Percentiles rank a stretch among this genome's conserved stretches.
These are phyloP conservation scores for Orbilia ellipsospora DNA, from an alignment of 2,329 filamentous ascomycete species.

Conservation along the genomic window DNA sequence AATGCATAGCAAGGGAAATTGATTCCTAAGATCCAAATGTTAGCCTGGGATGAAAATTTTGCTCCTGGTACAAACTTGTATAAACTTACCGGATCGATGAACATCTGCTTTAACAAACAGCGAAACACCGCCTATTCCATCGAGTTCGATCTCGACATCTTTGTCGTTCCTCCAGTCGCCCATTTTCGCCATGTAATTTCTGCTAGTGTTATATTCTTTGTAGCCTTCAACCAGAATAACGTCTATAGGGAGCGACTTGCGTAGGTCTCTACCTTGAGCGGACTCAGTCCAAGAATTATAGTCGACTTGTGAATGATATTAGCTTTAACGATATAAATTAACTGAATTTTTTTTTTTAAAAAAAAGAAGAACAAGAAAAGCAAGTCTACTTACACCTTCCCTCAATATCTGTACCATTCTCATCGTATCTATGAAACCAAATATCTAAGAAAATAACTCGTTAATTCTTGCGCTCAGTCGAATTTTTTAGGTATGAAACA, in stretches of 20 bases:
- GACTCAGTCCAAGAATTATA: conserved; percentile 99
- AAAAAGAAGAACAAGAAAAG: too few species aligned
- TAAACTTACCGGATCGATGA: conserved; percentile 81
- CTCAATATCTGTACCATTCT: conserved; percentile 84
- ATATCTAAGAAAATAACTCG: conserved; percentile 72
- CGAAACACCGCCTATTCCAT: conserved; percentile 96
- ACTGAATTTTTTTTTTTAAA: conserved; percentile 10
- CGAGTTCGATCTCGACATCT: conserved; percentile 89
- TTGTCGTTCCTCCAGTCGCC: conserved; percentile 93
- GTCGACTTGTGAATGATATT: conserved; percentile 73
- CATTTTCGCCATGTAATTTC: conserved; percentile 88
- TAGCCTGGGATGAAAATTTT: neutral
- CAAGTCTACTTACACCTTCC: conserved; percentile 78
- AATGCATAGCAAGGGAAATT: conserved; percentile 98
- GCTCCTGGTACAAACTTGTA: conserved; percentile 32
- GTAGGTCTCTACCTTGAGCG: conserved; percentile 80
- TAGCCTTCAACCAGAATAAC: conserved; percentile 93
- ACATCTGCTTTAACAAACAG: conserved; percentile 98
- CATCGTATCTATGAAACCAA: conserved; percentile 91
- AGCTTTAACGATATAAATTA: conserved; percentile 54
- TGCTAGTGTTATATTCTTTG: conserved; percentile 89
- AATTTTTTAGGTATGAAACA: conserved; percentile 54
- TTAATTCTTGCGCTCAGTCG: neutral
- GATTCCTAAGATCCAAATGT: conserved; percentile 72
- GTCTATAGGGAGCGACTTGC: conserved; percentile 79